Conservation (phyloP, 345 rosid species). For the Syzygium grande region DNA sequence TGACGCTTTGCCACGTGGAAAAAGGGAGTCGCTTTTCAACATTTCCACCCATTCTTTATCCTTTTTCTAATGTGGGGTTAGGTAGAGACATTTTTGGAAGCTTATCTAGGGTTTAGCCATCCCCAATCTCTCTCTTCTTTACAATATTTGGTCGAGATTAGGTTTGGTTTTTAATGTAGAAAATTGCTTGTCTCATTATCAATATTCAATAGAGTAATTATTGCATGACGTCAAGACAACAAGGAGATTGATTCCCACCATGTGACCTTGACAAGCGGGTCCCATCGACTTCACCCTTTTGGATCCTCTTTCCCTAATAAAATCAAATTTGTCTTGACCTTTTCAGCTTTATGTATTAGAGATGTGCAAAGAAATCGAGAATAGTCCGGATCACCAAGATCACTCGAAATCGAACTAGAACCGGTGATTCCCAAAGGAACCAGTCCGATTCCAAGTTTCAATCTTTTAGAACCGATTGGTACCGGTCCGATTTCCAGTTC, state of each 20-base stretch:
- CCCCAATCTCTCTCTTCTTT: not conserved
- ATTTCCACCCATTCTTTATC: not conserved
- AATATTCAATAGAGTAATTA: not conserved
- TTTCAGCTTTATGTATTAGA: not conserved
- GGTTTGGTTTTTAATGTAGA: not conserved
- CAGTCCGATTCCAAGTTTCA: no score
- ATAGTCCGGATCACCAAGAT: no score
- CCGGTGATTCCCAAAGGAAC: no score
- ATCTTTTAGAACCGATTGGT: no score
- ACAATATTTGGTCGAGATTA: not conserved
- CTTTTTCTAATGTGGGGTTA: not conserved
- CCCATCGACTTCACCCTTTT: not conserved
- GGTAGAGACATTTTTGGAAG: not conserved
- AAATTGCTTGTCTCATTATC: not conserved
- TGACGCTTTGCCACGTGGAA: not conserved
- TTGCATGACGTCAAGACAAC: not conserved
- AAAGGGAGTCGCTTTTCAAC: not conserved
- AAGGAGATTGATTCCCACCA: not conserved
- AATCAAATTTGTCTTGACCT: not conserved
- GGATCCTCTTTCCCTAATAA: not conserved
- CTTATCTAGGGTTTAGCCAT: not conserved
- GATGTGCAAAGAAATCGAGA: no score
- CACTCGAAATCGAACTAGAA: no score
- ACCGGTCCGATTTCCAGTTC: no score
- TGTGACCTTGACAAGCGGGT: not conserved